Percentiles rank a stretch among this genome's conserved stretches.
Conservation (phyloP, 2,329 filamentous ascomycete species). For the Chalaropsis thielavioides region DNA sequence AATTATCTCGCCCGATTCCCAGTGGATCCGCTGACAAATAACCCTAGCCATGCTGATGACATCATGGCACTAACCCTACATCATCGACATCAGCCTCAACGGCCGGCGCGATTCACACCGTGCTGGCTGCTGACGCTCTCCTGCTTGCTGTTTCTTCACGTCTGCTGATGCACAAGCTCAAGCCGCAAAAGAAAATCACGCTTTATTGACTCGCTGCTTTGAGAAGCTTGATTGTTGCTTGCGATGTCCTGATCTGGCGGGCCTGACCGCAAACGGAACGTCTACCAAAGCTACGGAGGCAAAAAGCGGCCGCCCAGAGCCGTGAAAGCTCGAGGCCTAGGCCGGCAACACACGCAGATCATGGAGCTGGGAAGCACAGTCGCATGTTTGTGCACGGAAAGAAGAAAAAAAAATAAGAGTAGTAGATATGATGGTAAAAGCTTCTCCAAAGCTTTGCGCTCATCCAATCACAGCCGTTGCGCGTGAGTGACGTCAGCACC, state of each 20-base stretch:
- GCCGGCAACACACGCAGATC: background rate
- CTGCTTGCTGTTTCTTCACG: background rate
- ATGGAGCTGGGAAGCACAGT: background rate
- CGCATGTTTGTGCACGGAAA: no score
- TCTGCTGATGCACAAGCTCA: background rate
- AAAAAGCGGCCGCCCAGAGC: background rate
- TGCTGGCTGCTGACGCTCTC: background rate
- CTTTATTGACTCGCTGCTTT: background rate
- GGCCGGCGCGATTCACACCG: background rate
- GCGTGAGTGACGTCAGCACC: background rate
- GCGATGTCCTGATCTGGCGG: background rate
- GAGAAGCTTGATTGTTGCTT: background rate
- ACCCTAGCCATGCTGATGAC: background rate
- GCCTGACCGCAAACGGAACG: background rate
- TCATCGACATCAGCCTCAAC: background rate
- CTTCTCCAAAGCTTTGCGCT: constrained; percentile 2
- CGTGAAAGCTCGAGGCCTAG: background rate
- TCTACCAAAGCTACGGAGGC: background rate
- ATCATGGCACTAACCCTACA: background rate
- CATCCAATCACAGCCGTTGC: constrained; percentile 12
- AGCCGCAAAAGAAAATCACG: background rate
- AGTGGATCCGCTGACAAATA: background rate
- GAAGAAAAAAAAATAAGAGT: background rate
- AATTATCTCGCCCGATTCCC: background rate
- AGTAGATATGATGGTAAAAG: background rate